phyloP scores from a whole-genome alignment of 2,329 filamentous ascomycete species.

The Curvularia sp. region DNA sequence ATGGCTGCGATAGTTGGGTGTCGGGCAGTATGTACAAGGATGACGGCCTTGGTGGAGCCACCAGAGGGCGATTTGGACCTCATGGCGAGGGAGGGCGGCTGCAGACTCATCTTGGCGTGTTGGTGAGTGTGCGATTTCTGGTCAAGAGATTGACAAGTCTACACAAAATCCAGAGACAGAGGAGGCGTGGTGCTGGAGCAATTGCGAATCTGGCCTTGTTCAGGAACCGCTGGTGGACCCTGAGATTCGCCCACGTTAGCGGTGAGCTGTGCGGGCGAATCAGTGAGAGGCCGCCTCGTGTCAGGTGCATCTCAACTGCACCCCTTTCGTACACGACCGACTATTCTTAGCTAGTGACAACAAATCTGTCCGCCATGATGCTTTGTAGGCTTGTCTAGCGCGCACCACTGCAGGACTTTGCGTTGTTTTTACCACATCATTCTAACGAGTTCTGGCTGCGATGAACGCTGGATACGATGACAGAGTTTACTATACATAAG shows the following conservation, averaged over 20 bases:
- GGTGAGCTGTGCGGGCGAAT: conserved; percentile 33
- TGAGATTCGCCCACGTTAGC: conserved; percentile 33
- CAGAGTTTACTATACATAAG: not conserved
- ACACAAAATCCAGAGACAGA: conserved; percentile 7
- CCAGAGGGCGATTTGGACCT: conserved; percentile 45
- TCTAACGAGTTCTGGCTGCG: not conserved
- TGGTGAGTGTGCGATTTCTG: not conserved
- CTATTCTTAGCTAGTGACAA: conserved; percentile 5
- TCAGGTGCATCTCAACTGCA: conserved; percentile 25
- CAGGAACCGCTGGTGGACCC: conserved; percentile 36
- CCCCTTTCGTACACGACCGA: conserved; percentile 21
- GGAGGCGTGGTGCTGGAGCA: conserved; percentile 24
- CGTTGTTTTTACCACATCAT: not conserved
- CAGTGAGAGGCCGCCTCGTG: conserved; percentile 20
- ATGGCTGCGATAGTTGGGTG: conserved; percentile 7
- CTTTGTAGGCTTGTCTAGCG: not conserved
- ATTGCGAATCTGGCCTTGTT: conserved; percentile 36
- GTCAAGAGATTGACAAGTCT: not conserved
- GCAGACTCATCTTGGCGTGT: conserved; percentile 43
- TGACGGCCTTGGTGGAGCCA: conserved; percentile 84
- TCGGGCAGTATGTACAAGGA: conserved; percentile 70
- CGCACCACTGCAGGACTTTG: not conserved
- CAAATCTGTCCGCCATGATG: not conserved
- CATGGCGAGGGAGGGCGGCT: conserved; percentile 46
- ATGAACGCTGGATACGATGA: not conserved